These are phyloP conservation scores for Rhizodiscina lignyota DNA, from an alignment of 495 filamentous ascomycete genomes.

Conservation along the genomic window DNA sequence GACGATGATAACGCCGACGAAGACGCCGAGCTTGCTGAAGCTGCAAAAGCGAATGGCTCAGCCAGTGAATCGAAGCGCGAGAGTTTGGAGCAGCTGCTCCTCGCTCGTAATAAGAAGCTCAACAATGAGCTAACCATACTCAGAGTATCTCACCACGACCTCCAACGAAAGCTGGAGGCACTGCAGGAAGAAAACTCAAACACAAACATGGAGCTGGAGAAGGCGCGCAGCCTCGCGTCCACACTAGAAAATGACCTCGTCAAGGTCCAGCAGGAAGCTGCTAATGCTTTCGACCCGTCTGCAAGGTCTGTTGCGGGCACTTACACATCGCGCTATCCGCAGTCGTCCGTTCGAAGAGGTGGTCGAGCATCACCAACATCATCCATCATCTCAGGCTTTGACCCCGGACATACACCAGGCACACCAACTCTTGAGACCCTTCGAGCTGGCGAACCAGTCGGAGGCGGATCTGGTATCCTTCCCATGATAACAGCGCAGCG, in stretches of 20 bases:
- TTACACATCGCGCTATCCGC: conserved; percentile 66
- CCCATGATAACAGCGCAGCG: conserved; percentile 97
- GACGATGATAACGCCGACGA: conserved; percentile 43
- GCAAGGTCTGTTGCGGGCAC: conserved; percentile 89
- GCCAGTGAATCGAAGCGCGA: conserved; percentile 43
- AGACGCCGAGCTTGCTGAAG: conserved; percentile 5
- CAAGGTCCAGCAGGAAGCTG: conserved; percentile 67
- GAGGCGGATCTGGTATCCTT: conserved; percentile 77
- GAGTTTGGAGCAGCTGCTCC: conserved; percentile 73
- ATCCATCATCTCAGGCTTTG: conserved; percentile 93
- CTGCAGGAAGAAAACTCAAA: conserved; percentile 71
- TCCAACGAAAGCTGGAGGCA: conserved; percentile 61
- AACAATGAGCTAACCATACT: conserved; percentile 84
- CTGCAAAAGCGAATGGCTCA: conserved; percentile 28
- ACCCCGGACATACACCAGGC: conserved; percentile 37
- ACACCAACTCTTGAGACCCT: conserved; percentile 36
- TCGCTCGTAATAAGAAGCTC: conserved; percentile 90
- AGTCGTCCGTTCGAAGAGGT: conserved; percentile 49
- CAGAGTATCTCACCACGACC: conserved; percentile 83
- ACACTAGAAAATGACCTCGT: conserved; percentile 88
- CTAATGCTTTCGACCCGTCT: conserved; percentile 57
- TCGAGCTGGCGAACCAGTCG: conserved; percentile 52
- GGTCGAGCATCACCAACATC: conserved; percentile 72
- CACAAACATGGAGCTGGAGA: conserved; percentile 75
- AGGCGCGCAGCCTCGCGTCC: conserved; percentile 63